Evolutionary conservation across 2,329 filamentous ascomycete genomes (phyloP), one percentile per base, ranked within the genome.

Genomic region (Neurospora sp.): DNA sequence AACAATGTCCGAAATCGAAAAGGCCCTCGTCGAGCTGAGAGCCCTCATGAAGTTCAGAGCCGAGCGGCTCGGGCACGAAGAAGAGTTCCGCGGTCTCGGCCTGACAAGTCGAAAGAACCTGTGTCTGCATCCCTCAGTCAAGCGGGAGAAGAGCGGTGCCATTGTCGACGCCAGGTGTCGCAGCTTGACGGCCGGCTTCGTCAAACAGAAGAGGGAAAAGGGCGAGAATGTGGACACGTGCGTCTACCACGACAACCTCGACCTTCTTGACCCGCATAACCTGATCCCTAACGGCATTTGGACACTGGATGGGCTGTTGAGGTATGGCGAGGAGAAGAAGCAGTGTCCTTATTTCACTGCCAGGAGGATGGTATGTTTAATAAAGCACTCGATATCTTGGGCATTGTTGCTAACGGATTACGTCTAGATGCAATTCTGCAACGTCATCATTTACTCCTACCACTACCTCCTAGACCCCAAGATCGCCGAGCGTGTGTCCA

Each of bases 1-100:
- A 83, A 99, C 96, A 70, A 99, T 99, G 94, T 99, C 96, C 43
- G 96, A 99, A 82, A 99, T 99, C 77, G 96, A 99, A 79, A 99
- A 99, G 82, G 96, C 96, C 0, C 82, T 99, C 68, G 92, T 93
- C 10, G 96, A 99, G 80, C 80, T 99, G 75, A 93, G 96, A 79
- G 90, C 90, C 33, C 82, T 99, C 68, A 99, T 99, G 94, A 96
- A 96, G 78, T 98, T 97, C 78, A 91, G 96, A 17, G 84, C 93
- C 6, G 87, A 97, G 73, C 89, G 97, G 79, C 86, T 99, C n/a
- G 96, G 96, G 0, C 85, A 91, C 71, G 91, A 91, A 73, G 96
- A 99, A 80, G 95, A 99, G 19, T 99, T 99, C 75, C 87, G 96
- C 68, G 96, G 93, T 0, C 84, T 99, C 1, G 96, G 96, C 0